Evolutionary conservation across 345 rosid species (phyloP).

Genomic region (Gossypium mustelinum): DNA sequence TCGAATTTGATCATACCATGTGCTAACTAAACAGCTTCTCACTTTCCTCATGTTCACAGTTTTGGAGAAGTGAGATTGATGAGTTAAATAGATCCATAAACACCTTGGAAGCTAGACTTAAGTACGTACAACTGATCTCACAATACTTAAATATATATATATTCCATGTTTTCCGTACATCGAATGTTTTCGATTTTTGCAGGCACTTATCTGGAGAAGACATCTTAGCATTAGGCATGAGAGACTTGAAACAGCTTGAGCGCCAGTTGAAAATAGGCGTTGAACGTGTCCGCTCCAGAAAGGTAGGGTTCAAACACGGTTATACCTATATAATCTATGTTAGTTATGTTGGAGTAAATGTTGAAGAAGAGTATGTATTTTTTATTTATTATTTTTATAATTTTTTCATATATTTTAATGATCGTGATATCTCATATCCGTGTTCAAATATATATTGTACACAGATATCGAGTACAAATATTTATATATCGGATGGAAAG

Average conservation of each 20-base stretch:
- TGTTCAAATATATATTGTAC: too few relatives aligned
- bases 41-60: conserved; percentile 26
- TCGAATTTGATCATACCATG: background rate
- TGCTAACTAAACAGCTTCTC: background rate
- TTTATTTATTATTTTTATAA: background rate
- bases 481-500: background rate
- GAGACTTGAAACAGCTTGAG: conserved; percentile 49
- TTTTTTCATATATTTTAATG: too few relatives aligned
- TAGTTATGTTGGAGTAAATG: background rate
- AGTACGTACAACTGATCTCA: conserved; percentile 18
- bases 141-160: background rate
- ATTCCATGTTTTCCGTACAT: background rate
- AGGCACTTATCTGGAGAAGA: conserved; percentile 58
- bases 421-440: too few relatives aligned
- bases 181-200: background rate
- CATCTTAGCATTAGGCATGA: conserved; percentile 34
- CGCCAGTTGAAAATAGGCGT: conserved; percentile 43
- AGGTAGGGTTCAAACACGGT: conserved; percentile 25
- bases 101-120: conserved; percentile 41
- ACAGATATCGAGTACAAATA: too few relatives aligned
- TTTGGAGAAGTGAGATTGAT: conserved; percentile 42
- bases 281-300: conserved; percentile 48
- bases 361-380: background rate
- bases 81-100: conserved; percentile 33
- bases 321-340: background rate